phyloP scores from a whole-genome alignment of 108 stramenopile species.

The Poteriospumella lacustris region DNA sequence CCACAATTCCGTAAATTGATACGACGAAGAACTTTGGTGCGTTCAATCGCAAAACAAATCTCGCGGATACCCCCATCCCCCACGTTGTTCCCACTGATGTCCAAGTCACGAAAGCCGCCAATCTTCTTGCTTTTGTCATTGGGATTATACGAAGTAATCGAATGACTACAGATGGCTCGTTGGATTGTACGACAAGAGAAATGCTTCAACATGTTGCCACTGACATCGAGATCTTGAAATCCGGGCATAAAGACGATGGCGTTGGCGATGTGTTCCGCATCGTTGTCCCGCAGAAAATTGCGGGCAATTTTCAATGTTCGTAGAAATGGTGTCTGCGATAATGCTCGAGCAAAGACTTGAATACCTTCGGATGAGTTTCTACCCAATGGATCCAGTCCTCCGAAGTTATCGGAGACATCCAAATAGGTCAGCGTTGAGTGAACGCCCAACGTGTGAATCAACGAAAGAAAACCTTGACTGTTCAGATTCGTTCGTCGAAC shows the following conservation, averaged over 20 bases:
- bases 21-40: neutral
- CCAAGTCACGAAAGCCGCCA: neutral
- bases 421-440: constrained; percentile 3
- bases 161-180: neutral
- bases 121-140: too few relatives aligned
- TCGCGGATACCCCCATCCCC: neutral
- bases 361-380: neutral
- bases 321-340: neutral
- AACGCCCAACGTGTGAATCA: neutral
- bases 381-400: constrained; percentile 4
- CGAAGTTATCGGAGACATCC: constrained; percentile 4
- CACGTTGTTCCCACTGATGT: neutral
- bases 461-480: neutral
- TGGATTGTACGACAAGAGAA: neutral
- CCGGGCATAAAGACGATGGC: neutral
- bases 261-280: neutral
- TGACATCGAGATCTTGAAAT: neutral
- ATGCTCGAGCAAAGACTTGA: neutral
- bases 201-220: neutral
- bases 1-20: neutral
- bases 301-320: constrained; percentile 3
- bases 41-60: neutral
- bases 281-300: neutral
- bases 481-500: neutral
- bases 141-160: neutral